Evolutionary conservation across 768 basidiomycete genomes (phyloP).

Genomic region (Pleurotus eryngii): DNA sequence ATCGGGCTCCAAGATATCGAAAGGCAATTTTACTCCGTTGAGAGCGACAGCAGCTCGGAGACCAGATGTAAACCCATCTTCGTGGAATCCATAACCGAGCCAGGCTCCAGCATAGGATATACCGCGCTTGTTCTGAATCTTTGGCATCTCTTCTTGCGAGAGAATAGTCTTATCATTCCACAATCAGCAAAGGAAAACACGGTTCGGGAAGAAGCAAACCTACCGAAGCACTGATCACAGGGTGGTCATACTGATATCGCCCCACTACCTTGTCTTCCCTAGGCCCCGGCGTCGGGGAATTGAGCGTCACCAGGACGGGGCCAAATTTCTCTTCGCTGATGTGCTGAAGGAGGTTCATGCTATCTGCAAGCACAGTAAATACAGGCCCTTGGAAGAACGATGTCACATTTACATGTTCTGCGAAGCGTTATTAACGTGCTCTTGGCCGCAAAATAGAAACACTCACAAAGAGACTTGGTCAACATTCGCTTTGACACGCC

Average conservation of each 20-base stretch:
- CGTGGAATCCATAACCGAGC: slow-evolving; percentile 78
- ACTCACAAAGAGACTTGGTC: slow-evolving; percentile 61
- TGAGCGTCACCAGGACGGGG: slow-evolving; percentile 68
- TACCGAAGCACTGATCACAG: slow-evolving; percentile 56
- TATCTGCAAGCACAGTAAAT: slow-evolving; percentile 37
- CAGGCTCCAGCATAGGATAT: slow-evolving; percentile 72
- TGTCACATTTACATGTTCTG: slow-evolving; percentile 40
- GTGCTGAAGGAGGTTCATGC: slow-evolving; percentile 76
- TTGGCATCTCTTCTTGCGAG: slow-evolving; percentile 48
- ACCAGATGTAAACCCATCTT: slow-evolving; percentile 66
- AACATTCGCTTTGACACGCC: slow-evolving; percentile 41
- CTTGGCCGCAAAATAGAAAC: not conserved
- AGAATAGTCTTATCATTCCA: slow-evolving; percentile 40
- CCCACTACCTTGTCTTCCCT: slow-evolving; percentile 41
- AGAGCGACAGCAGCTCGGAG: slow-evolving; percentile 29
- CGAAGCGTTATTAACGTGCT: not conserved
- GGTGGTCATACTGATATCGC: slow-evolving; percentile 64
- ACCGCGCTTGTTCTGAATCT: slow-evolving; percentile 60
- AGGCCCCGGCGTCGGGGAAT: slow-evolving; percentile 59
- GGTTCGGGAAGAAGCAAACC: slow-evolving; percentile 3
- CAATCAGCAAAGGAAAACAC: not conserved
- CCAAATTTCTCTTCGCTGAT: slow-evolving; percentile 53
- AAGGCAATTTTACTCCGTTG: slow-evolving; percentile 31
- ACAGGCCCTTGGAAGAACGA: not conserved
- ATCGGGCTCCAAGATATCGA: slow-evolving; percentile 40